A percentile compares a stretch with the other conserved stretches of the same genome.
Conservation (phyloP, 768 basidiomycete species). For the Pisolithus sp. region DNA sequence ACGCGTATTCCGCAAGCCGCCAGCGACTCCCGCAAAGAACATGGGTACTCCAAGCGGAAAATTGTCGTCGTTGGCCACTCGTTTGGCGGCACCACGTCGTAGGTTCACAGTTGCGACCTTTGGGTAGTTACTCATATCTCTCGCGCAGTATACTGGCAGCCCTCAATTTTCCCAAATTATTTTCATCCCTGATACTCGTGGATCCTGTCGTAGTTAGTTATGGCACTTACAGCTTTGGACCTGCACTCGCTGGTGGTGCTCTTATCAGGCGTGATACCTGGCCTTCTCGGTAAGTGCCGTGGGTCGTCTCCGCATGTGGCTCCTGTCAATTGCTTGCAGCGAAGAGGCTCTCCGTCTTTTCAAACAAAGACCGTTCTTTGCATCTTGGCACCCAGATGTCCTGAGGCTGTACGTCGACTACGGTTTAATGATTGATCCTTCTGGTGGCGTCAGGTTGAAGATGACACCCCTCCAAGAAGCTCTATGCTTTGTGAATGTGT, state of each 20-base stretch:
- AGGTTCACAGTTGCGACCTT: conserved; percentile 24
- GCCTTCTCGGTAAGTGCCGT: conserved; percentile 45
- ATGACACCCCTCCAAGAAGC: conserved; percentile 64
- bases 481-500: conserved; percentile 47
- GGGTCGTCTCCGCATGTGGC: background rate
- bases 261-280: conserved; percentile 56
- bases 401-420: conserved; percentile 56
- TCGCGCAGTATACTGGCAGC: conserved; percentile 55
- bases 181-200: conserved; percentile 64
- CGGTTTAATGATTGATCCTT: conserved; percentile 34
- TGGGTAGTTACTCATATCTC: background rate
- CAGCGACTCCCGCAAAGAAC: conserved; percentile 33
- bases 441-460: conserved; percentile 50
- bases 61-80: conserved; percentile 78
- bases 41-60: conserved; percentile 48
- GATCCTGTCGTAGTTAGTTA: conserved; percentile 64
- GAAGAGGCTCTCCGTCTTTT: conserved; percentile 54
- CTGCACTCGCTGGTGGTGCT: conserved; percentile 34
- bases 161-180: conserved; percentile 54
- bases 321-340: conserved; percentile 26
- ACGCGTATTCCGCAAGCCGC: conserved; percentile 40
- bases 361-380: conserved; percentile 57
- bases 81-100: conserved; percentile 75
- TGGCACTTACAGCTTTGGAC: background rate
- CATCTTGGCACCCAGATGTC: conserved; percentile 59